Base-by-base conservation (phyloP, 1,284 basidiomycete species). In the Kwoniella shivajii region DNA sequence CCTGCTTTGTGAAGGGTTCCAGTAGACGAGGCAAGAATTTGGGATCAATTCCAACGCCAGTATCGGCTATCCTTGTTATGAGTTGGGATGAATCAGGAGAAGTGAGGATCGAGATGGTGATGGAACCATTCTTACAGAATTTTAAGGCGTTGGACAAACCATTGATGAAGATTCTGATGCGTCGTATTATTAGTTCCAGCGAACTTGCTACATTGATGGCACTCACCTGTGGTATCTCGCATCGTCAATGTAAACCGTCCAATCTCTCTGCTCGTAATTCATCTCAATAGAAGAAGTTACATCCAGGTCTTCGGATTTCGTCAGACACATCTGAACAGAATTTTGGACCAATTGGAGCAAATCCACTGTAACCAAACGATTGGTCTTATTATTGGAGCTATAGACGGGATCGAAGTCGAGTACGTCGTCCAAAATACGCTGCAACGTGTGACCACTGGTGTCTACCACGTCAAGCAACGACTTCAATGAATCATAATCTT, bases 111-210 rank as follows among this genome's bases (percentile, higher is more conserved):
- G 54, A 60, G 6, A 71, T n/a, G 26, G 49, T 48, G 42, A 71
- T 66, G 6, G 39, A 50, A n/a, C 78, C 77, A 0, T 47, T 22
- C 20, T 69, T 61, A 13, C 74, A 76, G 57, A 79, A 78, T 48
- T 77, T 77, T 68, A 77, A 70, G n/a, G 76, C 74, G 58, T 79
- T 79, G 34, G 73, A 73, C 34, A 79, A 50, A 30, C 77, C 62
- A 65, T 79, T 78, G 54, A 73, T 68, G 34, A 78, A 49, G 18
- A 78, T 73, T 54, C 78, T 75, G n/a, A 57, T 37, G 30, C 41
- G 5, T 13, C 46, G 38, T 38, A 10, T 33, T 30, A 37, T 16
- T 24, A 34, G 33, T 34, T 9, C 33, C 9, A 34, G 7, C 16
- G 33, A 34, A 16, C 26, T 33, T 36, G 47, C 29, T 5, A 18